Conservation (phyloP, 495 filamentous ascomycete genomes). For the Penicillium coffeae region DNA sequence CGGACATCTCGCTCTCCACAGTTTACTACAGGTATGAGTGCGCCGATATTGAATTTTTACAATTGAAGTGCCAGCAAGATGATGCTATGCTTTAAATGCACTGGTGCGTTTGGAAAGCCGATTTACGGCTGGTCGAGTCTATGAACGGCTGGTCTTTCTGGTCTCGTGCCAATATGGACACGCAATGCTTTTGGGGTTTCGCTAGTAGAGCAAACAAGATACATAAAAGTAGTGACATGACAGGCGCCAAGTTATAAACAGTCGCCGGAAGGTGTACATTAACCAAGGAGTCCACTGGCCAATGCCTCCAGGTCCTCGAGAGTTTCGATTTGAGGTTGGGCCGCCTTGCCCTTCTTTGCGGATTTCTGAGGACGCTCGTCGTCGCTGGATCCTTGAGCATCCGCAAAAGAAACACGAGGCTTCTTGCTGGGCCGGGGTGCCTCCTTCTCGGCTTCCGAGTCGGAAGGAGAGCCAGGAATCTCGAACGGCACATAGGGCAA, state of each 20-base stretch:
- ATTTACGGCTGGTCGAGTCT: no score
- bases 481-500: slow-evolving; percentile 35
- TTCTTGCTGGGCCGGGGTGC: slow-evolving; percentile 39
- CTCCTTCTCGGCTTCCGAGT: slow-evolving; percentile 18
- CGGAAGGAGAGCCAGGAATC: slow-evolving; percentile 30
- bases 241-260: slow-evolving; percentile 8
- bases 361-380: slow-evolving; percentile 43
- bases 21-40: no score
- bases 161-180: slow-evolving; percentile 8
- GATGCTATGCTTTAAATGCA: neutral
- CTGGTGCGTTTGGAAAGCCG: no score
- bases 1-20: neutral
- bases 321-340: slow-evolving; percentile 65
- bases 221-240: slow-evolving; percentile 7
- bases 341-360: slow-evolving; percentile 43
- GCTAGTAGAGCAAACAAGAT: slow-evolving; percentile 13
- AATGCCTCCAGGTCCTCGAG: slow-evolving; percentile 86
- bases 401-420: slow-evolving; percentile 35
- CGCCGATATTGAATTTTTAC: no score
- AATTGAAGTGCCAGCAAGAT: neutral
- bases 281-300: slow-evolving; percentile 75
- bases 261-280: slow-evolving; percentile 10
- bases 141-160: slow-evolving; percentile 10
- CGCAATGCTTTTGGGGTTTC: slow-evolving; percentile 18
- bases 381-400: slow-evolving; percentile 36